A percentile compares a stretch with the other conserved stretches of the same genome.
These are phyloP conservation scores for Solanum chaucha DNA, from an alignment of 257 asterid species.

Conservation along the genomic window DNA sequence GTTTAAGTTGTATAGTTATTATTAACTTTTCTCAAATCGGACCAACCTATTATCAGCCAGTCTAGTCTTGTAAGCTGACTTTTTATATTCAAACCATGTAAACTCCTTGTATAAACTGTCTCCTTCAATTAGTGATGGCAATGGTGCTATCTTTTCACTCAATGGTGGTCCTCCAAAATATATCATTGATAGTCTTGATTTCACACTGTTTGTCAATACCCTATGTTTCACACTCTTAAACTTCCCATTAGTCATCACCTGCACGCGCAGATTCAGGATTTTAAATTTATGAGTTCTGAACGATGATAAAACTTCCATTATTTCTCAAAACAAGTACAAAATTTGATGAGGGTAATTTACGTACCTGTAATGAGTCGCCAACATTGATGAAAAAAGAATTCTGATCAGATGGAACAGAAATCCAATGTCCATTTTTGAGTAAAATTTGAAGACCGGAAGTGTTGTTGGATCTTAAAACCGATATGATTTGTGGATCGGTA, in stretches of 20 bases:
- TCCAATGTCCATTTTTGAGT: slow-evolving; percentile 16
- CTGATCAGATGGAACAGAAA: slow-evolving; percentile 24
- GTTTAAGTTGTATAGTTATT: background rate
- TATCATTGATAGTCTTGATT: slow-evolving; percentile 13
- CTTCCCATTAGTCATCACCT: slow-evolving; percentile 12
- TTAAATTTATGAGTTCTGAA: background rate
- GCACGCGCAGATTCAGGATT: background rate
- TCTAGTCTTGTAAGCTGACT: background rate
- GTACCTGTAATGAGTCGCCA: slow-evolving; percentile 23
- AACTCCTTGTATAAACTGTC: slow-evolving; percentile 9
- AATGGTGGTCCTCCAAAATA: slow-evolving; percentile 15
- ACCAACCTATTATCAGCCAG: slow-evolving; percentile 4
- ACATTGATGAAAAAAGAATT: slow-evolving; percentile 18
- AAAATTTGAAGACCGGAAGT: slow-evolving; percentile 18
- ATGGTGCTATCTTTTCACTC: slow-evolving; percentile 5
- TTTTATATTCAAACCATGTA: slow-evolving; percentile 11
- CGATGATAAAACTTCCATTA: too few species aligned
- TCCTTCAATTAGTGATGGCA: slow-evolving; percentile 5
- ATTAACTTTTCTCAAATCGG: background rate
- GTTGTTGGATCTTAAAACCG: slow-evolving; percentile 22
- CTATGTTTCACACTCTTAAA: slow-evolving; percentile 9
- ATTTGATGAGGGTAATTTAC: background rate
- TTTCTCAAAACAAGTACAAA: background rate
- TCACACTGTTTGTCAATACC: slow-evolving; percentile 3
- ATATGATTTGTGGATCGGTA: slow-evolving; percentile 24